Base-by-base conservation (phyloP, 805 yeast species). In the Kodamaea restingae region DNA sequence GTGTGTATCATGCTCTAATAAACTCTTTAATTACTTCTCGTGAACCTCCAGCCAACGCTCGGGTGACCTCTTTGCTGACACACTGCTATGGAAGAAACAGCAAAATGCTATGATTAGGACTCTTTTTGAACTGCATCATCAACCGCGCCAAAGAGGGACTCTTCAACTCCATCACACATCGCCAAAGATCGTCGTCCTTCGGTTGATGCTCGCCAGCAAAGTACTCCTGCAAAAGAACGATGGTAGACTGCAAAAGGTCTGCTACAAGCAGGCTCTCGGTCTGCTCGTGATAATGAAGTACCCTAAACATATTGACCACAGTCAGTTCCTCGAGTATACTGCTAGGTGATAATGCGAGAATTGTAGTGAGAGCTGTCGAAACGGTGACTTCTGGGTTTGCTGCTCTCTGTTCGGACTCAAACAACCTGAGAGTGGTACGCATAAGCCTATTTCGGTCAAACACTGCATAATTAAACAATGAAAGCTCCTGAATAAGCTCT, bases 401-500 rank as follows among this genome's bases (percentile, higher is more conserved):
- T n/a, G n/a, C n/a, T n/a, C 8, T 20, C 8, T 8, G 22, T 31
- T 32, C 29, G 5, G 41, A 36, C 27, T 36, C 32, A 32, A 42
- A 46, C 15, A 36, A 22, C 7, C 28, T 21, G 12, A 44, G 40
- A 3, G 54, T 43, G 14, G 40, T 26, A 7, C 29, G 22, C 21
- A 45, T 37, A 2, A 55, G 44, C 18, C 33, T 33, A 15, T 51
- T 43, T 3, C 36, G 36, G 18, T 39, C 36, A 10, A 42, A 33
- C 18, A 52, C 48, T 5, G 39, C 35, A 18, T 46, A 47, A 7
- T 39, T 24, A 35, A 48, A 50, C n/a, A 44, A 29, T 7, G 18
- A n/a, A 14, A 52, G 27, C 7, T n/a, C 17, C 7, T 24, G 15
- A 1, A 42, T 35, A 2, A 50, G 25, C n/a, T 36, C 39, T 15